Conservation (phyloP, 805 yeast species). For the Yamadazyma olivae region DNA sequence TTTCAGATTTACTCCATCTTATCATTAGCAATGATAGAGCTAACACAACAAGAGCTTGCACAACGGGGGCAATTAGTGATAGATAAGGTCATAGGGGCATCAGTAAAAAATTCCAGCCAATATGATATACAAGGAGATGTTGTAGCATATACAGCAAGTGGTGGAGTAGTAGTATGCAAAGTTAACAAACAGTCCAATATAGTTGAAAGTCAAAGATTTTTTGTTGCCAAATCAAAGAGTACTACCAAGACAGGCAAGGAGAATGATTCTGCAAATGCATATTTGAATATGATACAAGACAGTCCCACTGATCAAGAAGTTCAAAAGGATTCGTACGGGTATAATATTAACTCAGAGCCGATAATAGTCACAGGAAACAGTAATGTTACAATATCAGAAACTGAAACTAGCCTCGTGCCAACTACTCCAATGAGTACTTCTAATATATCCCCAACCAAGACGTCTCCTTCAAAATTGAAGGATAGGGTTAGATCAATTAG, state of each 20-base stretch:
- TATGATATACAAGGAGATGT: slow-evolving; percentile 37
- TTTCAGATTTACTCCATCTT: background rate
- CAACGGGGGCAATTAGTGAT: slow-evolving; percentile 10
- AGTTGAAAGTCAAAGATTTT: slow-evolving; percentile 42
- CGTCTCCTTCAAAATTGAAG: slow-evolving; percentile 21
- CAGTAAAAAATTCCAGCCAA: slow-evolving; percentile 41
- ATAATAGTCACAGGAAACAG: slow-evolving; percentile 6
- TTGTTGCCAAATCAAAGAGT: slow-evolving; percentile 43
- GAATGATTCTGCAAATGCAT: slow-evolving; percentile 22
- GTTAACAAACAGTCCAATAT: slow-evolving; percentile 16
- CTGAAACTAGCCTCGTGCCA: background rate
- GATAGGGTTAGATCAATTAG: slow-evolving; percentile 50
- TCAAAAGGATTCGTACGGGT: slow-evolving; percentile 34
- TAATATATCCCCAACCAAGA: background rate
- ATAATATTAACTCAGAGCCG: slow-evolving; percentile 15
- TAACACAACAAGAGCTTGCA: slow-evolving; percentile 1
- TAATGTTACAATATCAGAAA: background rate
- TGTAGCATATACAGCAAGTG: slow-evolving; percentile 56
- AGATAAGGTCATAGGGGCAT: slow-evolving; percentile 38
- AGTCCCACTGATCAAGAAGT: slow-evolving; percentile 7
- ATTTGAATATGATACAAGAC: slow-evolving; percentile 39
- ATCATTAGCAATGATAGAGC: slow-evolving; percentile 1
- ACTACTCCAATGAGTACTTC: background rate
- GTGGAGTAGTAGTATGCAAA: slow-evolving; percentile 54
- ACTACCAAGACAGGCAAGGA: background rate